Evolutionary conservation across 2,329 filamentous ascomycete genomes (phyloP).

Genomic region (Sclerotinia borealis): DNA sequence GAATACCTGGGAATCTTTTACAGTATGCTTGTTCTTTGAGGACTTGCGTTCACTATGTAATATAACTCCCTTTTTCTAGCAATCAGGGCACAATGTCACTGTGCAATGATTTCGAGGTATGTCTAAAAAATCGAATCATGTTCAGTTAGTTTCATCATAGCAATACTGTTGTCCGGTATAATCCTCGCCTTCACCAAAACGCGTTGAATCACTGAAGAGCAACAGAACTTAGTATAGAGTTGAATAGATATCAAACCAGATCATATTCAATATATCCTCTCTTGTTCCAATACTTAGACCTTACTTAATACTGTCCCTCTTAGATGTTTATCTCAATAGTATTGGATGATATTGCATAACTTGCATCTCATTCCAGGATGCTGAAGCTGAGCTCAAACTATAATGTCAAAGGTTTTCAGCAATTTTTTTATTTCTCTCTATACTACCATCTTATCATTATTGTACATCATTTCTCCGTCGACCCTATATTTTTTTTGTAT

Average conservation of each 20-base stretch:
- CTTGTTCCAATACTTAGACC: too few relatives aligned
- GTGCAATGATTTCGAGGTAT: too few relatives aligned
- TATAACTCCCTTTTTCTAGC: too few relatives aligned
- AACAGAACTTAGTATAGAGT: not conserved
- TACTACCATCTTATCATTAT: not conserved
- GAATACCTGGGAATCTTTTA: too few relatives aligned
- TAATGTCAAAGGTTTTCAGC: too few relatives aligned
- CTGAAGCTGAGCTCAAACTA: not conserved
- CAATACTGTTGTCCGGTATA: not conserved
- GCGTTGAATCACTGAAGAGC: not conserved
- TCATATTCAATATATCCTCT: not conserved
- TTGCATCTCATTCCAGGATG: not conserved
- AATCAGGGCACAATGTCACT: too few relatives aligned
- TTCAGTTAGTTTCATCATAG: not conserved
- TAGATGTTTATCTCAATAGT: not conserved
- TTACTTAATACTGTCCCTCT: not conserved
- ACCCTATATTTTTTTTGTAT: too few relatives aligned
- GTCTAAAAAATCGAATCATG: not conserved
- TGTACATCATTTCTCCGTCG: not conserved
- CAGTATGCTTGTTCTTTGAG: too few relatives aligned
- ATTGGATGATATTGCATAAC: too few relatives aligned
- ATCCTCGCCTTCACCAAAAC: not conserved
- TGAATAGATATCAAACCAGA: not conserved
- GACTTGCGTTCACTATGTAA: too few relatives aligned
- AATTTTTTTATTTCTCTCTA: not conserved